phyloP scores from a whole-genome alignment of 139 green algal genomes.

The Raphidocelis subcapitata region DNA sequence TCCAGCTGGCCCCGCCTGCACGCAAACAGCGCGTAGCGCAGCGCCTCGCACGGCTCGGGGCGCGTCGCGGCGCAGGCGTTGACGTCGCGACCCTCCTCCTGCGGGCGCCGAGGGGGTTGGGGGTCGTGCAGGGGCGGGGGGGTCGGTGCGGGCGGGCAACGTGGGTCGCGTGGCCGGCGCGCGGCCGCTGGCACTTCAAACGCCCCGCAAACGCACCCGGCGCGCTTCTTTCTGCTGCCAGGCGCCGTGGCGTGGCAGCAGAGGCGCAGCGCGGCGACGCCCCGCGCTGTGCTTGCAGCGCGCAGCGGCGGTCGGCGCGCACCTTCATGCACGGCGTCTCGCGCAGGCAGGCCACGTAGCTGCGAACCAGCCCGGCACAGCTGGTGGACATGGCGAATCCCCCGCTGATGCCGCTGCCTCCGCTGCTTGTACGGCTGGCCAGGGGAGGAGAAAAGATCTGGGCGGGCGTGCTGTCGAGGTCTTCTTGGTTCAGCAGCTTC shows the following conservation, averaged over 20 bases:
- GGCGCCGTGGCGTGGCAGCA: neutral
- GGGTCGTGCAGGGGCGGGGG: too few relatives aligned
- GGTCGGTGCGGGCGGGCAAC: neutral
- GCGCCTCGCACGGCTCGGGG: constrained; percentile 56
- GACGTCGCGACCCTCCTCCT: constrained; percentile 49
- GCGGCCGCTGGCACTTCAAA: neutral
- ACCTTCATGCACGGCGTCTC: constrained; percentile 72
- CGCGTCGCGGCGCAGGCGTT: constrained; percentile 59
- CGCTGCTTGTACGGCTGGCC: too few relatives aligned
- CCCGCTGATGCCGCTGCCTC: too few relatives aligned
- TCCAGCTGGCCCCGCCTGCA: constrained; percentile 78
- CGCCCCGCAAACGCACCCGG: neutral
- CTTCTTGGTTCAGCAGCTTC: too few relatives aligned
- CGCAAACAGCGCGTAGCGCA: constrained; percentile 61
- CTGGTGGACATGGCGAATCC: constrained; percentile 56
- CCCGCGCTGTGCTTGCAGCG: neutral
- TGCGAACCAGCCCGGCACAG: constrained; percentile 63
- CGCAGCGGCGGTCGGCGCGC: too few relatives aligned
- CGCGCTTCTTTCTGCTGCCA: neutral
- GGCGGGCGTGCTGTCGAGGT: too few relatives aligned
- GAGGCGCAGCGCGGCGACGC: neutral
- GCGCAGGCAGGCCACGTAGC: constrained; percentile 74
- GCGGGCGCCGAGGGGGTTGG: too few relatives aligned
- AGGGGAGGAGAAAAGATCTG: too few relatives aligned
- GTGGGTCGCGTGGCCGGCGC: neutral